Percentiles rank a stretch among this genome's conserved stretches.
phyloP scores from a whole-genome alignment of 345 rosid genomes.

The Linum usitatissimum region DNA sequence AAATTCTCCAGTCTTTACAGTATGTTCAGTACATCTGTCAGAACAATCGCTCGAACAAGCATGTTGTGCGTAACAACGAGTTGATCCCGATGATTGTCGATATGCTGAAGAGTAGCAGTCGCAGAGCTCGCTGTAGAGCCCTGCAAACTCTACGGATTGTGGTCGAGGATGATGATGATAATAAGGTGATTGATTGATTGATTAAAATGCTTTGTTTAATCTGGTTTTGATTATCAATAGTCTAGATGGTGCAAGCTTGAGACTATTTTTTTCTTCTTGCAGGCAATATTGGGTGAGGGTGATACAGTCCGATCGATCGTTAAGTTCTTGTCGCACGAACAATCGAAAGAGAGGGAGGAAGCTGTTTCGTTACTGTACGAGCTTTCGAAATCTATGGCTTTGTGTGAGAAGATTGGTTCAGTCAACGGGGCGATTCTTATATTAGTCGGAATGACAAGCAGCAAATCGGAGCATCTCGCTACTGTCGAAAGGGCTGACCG shows the following conservation, averaged over 20 bases:
- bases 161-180: constrained; percentile 68
- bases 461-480: constrained; percentile 68
- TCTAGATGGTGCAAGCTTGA: constrained; percentile 6
- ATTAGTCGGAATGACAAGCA: constrained; percentile 80
- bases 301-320: constrained; percentile 86
- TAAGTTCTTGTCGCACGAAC: constrained; percentile 68
- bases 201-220: constrained; percentile 15
- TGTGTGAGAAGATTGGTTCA: constrained; percentile 88
- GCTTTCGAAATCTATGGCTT: constrained; percentile 71
- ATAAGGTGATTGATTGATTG: constrained; percentile 47
- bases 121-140: constrained; percentile 59
- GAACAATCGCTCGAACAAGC: constrained; percentile 43
- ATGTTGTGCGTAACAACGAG: constrained; percentile 51
- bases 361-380: constrained; percentile 81
- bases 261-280: constrained; percentile 18
- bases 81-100: constrained; percentile 66
- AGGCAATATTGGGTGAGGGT: constrained; percentile 84
- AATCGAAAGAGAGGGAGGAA: constrained; percentile 66
- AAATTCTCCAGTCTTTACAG: constrained; percentile 48
- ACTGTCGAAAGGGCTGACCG: constrained; percentile 82
- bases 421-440: constrained; percentile 81
- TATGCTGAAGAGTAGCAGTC: constrained; percentile 66
- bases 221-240: background rate
- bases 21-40: constrained; percentile 45
- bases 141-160: constrained; percentile 66